phyloP scores from a whole-genome alignment of 164 flowering plant species.

The Piper betle region DNA sequence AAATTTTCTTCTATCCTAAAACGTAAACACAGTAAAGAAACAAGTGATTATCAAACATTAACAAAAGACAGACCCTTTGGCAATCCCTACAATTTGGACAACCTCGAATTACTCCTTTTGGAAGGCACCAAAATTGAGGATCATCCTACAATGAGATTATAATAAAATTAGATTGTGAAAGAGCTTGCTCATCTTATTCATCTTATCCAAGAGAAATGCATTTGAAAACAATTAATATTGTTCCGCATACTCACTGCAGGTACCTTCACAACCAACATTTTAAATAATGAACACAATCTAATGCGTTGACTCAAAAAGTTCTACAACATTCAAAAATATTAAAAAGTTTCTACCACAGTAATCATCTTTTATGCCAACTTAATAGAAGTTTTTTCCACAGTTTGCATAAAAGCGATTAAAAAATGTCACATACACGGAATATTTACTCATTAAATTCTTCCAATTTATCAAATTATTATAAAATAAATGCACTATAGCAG shows the following conservation, averaged over 20 bases:
- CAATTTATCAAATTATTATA: too few species aligned
- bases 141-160: conserved; percentile 22
- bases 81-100: conserved; percentile 66
- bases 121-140: conserved; percentile 28
- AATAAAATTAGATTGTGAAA: conserved; percentile 3
- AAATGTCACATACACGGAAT: too few species aligned
- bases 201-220: neutral
- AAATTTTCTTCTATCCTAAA: too few species aligned
- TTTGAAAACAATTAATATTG: neutral
- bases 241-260: neutral
- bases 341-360: too few species aligned
- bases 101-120: conserved; percentile 85
- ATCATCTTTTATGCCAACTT: too few species aligned
- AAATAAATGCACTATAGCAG: too few species aligned
- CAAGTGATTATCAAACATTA: neutral
- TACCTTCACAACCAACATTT: neutral
- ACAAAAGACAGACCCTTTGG: conserved; percentile 54
- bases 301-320: too few species aligned
- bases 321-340: too few species aligned
- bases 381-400: too few species aligned
- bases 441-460: too few species aligned
- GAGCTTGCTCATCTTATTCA: neutral
- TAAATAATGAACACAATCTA: neutral
- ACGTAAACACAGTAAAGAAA: neutral
- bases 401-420: too few species aligned